A percentile compares a stretch with the other conserved stretches of the same genome.
Evolutionary conservation across 768 basidiomycete genomes (phyloP).

Genomic region (Rhodosporidiobolus odoratus): DNA sequence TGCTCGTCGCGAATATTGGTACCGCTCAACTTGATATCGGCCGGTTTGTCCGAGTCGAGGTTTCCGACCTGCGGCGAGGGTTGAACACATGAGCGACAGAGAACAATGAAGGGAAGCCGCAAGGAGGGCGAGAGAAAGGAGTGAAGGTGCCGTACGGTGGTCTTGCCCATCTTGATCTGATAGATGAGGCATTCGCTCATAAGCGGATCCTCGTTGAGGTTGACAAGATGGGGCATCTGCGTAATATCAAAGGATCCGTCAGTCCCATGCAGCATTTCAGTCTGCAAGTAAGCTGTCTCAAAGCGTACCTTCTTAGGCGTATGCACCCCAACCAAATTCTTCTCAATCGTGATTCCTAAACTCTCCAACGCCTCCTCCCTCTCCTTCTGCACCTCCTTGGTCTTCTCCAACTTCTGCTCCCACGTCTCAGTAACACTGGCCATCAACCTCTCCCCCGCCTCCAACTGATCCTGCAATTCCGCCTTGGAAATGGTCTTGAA

Average conservation of each 20-base stretch:
- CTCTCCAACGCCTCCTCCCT: slow-evolving; percentile 96
- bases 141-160: not conserved
- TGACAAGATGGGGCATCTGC: slow-evolving; percentile 89
- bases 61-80: slow-evolving; percentile 81
- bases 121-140: not conserved
- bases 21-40: slow-evolving; percentile 87
- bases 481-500: slow-evolving; percentile 95
- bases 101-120: not conserved
- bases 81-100: slow-evolving; percentile 65
- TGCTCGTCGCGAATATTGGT: slow-evolving; percentile 87
- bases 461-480: slow-evolving; percentile 93
- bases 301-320: slow-evolving; percentile 79
- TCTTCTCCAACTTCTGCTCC: slow-evolving; percentile 88
- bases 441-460: slow-evolving; percentile 91
- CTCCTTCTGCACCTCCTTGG: slow-evolving; percentile 91
- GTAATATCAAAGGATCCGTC: slow-evolving; percentile 1
- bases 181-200: slow-evolving; percentile 58
- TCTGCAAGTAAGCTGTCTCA: not conserved
- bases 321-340: slow-evolving; percentile 92
- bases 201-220: slow-evolving; percentile 71
- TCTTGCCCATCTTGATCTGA: slow-evolving; percentile 17
- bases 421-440: slow-evolving; percentile 87
- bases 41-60: slow-evolving; percentile 69
- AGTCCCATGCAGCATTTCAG: not conserved
- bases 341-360: slow-evolving; percentile 94